Conservation (phyloP, 371 early-diverging fungal species). For the Mortierella sp. region DNA sequence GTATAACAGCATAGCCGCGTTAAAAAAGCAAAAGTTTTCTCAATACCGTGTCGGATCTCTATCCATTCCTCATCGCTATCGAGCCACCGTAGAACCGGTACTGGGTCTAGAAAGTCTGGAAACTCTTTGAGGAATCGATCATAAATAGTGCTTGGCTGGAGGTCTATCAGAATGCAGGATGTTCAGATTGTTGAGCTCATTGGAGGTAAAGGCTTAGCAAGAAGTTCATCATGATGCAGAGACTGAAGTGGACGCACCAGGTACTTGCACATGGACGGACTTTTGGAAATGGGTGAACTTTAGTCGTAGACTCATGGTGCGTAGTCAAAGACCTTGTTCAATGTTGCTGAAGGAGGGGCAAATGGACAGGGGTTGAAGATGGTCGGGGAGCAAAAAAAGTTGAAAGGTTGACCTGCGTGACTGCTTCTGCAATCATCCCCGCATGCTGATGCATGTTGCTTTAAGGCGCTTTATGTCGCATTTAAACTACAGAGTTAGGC, state of each 20-base stretch:
- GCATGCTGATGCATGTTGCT: too few relatives aligned
- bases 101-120: conserved; percentile 16
- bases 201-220: too few relatives aligned
- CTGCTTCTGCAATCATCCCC: too few relatives aligned
- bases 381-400: not conserved
- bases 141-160: conserved; percentile 25
- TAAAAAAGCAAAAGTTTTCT: too few relatives aligned
- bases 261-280: conserved; percentile 35
- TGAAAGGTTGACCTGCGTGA: too few relatives aligned
- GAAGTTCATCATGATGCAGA: too few relatives aligned
- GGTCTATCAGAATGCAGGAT: conserved; percentile 13
- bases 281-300: conserved; percentile 43
- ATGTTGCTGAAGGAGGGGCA: not conserved
- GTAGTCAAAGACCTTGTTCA: too few relatives aligned
- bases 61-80: conserved; percentile 51
- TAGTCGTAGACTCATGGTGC: conserved; percentile 24
- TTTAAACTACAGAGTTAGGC: not conserved
- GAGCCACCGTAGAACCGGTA: conserved; percentile 22
- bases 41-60: conserved; percentile 27
- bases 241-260: conserved; percentile 23
- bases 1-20: too few relatives aligned
- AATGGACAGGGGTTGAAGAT: not conserved
- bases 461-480: too few relatives aligned
- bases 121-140: conserved; percentile 32
- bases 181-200: not conserved